phyloP scores from a whole-genome alignment of 75 land plant genomes.

The Ceratopteris richardii region DNA sequence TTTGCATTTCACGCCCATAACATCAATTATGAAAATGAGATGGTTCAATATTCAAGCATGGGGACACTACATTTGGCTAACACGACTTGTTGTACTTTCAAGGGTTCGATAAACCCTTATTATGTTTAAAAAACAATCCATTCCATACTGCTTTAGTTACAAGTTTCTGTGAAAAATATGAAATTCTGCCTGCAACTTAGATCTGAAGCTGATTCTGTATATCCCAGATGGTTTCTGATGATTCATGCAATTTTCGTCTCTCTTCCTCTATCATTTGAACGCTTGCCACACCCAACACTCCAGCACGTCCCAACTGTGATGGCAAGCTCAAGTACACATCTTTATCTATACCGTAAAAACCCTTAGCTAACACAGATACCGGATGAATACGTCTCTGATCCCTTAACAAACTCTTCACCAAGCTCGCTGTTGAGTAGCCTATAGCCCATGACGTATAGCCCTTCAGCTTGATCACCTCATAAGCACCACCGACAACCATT shows the following conservation, averaged over 20 bases:
- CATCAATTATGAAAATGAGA: too few species aligned
- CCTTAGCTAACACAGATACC: conserved; percentile 22
- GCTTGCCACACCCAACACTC: conserved; percentile 11
- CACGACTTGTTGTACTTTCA: too few species aligned
- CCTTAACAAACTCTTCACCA: conserved; percentile 19
- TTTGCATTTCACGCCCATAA: too few species aligned
- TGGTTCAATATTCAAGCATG: too few species aligned
- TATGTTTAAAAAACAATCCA: too few species aligned
- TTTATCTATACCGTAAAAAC: conserved; percentile 20
- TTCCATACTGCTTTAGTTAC: too few species aligned
- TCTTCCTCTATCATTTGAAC: conserved; percentile 11
- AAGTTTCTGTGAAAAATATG: too few species aligned
- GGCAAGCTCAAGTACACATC: conserved; percentile 20
- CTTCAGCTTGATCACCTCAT: conserved; percentile 25
- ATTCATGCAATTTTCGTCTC: background rate
- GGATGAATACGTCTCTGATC: conserved; percentile 21
- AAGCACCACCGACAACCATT: conserved; percentile 23
- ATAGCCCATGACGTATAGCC: too few species aligned
- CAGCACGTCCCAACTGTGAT: conserved; percentile 12
- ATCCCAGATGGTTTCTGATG: conserved; percentile 16
- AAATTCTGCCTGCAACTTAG: too few species aligned
- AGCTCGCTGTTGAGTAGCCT: too few species aligned
- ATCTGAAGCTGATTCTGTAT: conserved; percentile 4
- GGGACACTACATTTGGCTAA: too few species aligned
- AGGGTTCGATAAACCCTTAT: too few species aligned